phyloP scores from a whole-genome alignment of 495 filamentous ascomycete genomes.

The Annulohypoxylon moriforme region DNA sequence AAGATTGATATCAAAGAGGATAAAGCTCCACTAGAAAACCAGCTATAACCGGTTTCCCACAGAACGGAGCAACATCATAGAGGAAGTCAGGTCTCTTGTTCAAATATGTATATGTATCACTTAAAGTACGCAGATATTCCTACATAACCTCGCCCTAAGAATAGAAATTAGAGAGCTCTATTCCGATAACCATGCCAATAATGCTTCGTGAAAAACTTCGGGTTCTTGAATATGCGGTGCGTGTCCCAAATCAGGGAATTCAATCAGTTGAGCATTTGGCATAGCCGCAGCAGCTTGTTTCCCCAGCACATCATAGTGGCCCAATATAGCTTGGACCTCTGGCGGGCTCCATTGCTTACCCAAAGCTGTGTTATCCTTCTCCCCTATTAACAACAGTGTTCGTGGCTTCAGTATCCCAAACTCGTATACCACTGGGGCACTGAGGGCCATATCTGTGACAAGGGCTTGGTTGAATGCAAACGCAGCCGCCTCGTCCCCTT shows the following conservation, averaged over 20 bases:
- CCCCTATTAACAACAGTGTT: conserved; percentile 55
- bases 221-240: conserved; percentile 60
- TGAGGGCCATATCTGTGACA: conserved; percentile 58
- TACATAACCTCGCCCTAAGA: not conserved
- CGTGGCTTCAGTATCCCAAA: conserved; percentile 49
- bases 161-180: not conserved
- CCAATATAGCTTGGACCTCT: conserved; percentile 52
- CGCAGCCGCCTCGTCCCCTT: conserved; percentile 44
- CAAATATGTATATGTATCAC: not conserved
- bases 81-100: not conserved
- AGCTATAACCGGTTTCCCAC: not conserved
- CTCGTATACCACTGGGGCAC: conserved; percentile 58
- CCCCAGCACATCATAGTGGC: conserved; percentile 56
- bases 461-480: conserved; percentile 54
- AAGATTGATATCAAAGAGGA: conserved; percentile 10
- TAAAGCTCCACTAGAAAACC: not conserved
- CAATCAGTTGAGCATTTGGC: conserved; percentile 53
- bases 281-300: conserved; percentile 53
- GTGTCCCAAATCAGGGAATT: conserved; percentile 56
- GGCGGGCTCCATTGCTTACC: conserved; percentile 60
- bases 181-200: conserved; percentile 50
- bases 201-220: conserved; percentile 47
- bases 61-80: not conserved
- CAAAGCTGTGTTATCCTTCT: conserved; percentile 58
- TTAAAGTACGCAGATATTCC: not conserved